phyloP scores from a whole-genome alignment of 2,329 filamentous ascomycete species.

The Colletotrichum horii region DNA sequence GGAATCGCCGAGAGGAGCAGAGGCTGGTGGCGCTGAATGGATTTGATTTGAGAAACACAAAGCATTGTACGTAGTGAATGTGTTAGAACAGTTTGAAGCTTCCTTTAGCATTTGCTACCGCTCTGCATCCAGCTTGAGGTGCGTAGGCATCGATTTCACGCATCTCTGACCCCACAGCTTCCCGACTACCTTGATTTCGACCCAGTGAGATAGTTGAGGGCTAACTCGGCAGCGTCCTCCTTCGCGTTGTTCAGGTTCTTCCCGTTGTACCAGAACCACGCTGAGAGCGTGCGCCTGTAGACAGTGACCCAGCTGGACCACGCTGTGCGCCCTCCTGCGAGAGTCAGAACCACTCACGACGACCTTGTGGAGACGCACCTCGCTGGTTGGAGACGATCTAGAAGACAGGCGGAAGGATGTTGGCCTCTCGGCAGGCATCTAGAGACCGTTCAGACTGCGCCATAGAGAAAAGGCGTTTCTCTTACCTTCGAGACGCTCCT shows the following conservation, averaged over 20 bases:
- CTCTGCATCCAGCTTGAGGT: neutral
- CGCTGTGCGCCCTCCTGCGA: constrained; percentile 81
- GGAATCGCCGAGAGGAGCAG: neutral
- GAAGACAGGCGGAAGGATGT: constrained; percentile 62
- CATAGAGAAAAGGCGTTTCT: neutral
- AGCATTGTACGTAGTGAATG: neutral
- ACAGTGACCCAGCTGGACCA: constrained; percentile 84
- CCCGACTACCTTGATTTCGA: constrained; percentile 37
- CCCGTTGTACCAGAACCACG: constrained; percentile 91
- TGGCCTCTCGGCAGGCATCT: constrained; percentile 64
- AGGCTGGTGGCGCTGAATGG: neutral
- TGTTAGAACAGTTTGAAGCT: neutral
- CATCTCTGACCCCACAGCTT: neutral
- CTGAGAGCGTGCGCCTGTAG: constrained; percentile 65
- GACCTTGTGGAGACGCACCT: constrained; percentile 52
- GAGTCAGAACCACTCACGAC: neutral
- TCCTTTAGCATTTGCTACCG: neutral
- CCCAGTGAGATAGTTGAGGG: constrained; percentile 61
- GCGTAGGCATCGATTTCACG: neutral
- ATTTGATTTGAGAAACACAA: neutral
- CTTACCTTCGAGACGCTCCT: constrained; percentile 61
- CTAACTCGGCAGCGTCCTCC: constrained; percentile 90
- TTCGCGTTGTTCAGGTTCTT: constrained; percentile 85
- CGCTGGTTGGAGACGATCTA: constrained; percentile 77
- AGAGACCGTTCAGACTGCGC: neutral